Conservation (phyloP, 1,284 basidiomycete genomes). For the Ceratobasidium sp. region DNA sequence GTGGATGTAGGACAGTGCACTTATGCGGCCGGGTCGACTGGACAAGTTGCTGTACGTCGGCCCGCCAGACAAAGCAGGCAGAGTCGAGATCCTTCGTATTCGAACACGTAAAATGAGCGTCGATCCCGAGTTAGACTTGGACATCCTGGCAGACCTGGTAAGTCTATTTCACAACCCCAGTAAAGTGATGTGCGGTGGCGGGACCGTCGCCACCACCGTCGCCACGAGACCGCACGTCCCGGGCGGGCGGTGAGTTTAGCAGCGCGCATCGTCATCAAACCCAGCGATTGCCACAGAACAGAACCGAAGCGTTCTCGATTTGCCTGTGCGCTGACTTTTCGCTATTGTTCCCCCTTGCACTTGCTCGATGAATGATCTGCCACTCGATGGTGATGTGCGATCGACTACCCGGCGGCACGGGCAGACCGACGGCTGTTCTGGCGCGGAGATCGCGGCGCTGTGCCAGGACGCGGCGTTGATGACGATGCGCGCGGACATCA, state of each 20-base stretch:
- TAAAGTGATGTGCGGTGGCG: no score
- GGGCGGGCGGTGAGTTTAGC: not conserved
- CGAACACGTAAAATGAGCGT: conserved; percentile 84
- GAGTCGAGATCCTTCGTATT: conserved; percentile 87
- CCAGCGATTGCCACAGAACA: conserved; percentile 4
- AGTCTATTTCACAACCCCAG: no score
- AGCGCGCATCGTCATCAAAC: not conserved
- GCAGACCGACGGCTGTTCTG: conserved; percentile 94
- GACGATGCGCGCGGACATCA: conserved; percentile 87
- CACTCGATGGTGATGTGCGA: conserved; percentile 2
- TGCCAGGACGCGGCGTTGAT: conserved; percentile 96
- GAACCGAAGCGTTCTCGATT: no score
- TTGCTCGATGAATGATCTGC: not conserved
- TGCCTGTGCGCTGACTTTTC: conserved; percentile 26
- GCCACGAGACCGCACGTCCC: no score
- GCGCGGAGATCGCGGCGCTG: conserved; percentile 90
- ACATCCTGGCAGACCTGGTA: conserved; percentile 78
- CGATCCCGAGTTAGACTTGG: conserved; percentile 73
- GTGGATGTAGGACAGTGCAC: conserved; percentile 80
- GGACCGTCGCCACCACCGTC: no score
- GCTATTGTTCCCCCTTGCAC: conserved; percentile 8
- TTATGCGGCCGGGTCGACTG: conserved; percentile 95
- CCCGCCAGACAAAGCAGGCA: conserved; percentile 81
- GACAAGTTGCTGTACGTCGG: conserved; percentile 96
- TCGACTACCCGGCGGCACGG: conserved; percentile 3